A percentile compares a stretch with the other conserved stretches of the same genome.
Conservation (phyloP, 805 yeast species). For the Lachancea lanzarotensis region DNA sequence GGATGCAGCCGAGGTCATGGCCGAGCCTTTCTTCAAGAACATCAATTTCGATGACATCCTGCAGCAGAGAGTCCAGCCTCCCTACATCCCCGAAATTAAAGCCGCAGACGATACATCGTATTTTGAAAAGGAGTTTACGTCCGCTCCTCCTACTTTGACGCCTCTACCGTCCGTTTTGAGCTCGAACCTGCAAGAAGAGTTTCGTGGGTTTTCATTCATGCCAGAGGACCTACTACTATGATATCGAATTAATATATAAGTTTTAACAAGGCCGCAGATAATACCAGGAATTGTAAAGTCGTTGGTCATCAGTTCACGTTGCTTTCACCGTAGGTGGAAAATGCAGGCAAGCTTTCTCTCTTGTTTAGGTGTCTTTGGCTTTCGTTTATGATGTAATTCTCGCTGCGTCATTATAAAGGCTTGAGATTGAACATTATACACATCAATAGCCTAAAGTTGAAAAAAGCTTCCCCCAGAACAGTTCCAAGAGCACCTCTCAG, state of each 20-base stretch:
- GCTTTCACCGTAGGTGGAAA: no score
- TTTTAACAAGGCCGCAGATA: no score
- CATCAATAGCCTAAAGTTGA: not conserved
- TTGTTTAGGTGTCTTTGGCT: not conserved
- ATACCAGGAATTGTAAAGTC: no score
- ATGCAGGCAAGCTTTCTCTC: no score
- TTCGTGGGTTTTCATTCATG: conserved; percentile 92
- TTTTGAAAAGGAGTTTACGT: conserved; percentile 91
- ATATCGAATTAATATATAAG: not conserved
- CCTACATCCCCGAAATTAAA: conserved; percentile 80
- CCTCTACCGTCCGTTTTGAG: conserved; percentile 88
- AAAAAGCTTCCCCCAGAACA: no score
- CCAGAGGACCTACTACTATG: conserved; percentile 46
- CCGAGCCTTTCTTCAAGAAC: conserved; percentile 86
- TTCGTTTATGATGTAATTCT: not conserved
- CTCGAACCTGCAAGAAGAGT: conserved; percentile 87
- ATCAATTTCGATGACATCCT: conserved; percentile 85
- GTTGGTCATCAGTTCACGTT: no score
- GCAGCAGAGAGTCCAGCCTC: conserved; percentile 68
- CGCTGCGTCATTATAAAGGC: not conserved
- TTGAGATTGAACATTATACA: not conserved
- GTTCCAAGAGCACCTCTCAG: not conserved
- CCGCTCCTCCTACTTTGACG: conserved; percentile 89
- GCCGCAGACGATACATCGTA: conserved; percentile 87
- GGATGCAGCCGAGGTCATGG: conserved; percentile 93